A percentile compares a stretch with the other conserved stretches of the same genome.
These are phyloP conservation scores for Stentor coeruleus DNA, from an alignment of 73 alveolate genomes.

Conservation along the genomic window DNA sequence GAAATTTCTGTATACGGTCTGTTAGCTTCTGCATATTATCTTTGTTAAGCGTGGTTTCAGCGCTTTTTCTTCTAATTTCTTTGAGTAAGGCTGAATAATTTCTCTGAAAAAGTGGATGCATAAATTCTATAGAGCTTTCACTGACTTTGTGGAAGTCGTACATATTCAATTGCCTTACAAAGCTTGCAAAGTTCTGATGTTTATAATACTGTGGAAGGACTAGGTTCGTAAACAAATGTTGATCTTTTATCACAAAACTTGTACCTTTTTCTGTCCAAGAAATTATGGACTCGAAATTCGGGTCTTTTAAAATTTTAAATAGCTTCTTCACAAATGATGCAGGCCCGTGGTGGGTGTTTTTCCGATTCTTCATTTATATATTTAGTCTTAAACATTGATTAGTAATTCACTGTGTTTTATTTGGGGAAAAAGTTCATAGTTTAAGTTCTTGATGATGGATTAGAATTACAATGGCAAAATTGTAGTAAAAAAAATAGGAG, in stretches of 20 bases:
- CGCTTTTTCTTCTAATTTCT: background rate
- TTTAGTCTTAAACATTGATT: no score
- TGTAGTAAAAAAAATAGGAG: no score
- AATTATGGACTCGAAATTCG: background rate
- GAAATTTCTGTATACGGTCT: background rate
- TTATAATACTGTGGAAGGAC: conserved; percentile 93
- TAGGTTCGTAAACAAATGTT: conserved; percentile 83
- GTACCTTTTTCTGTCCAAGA: conserved; percentile 4
- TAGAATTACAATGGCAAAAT: no score
- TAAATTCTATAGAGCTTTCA: background rate
- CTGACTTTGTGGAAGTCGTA: conserved; percentile 35
- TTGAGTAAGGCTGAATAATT: background rate
- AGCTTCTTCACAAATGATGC: conserved; percentile 14
- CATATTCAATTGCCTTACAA: conserved; percentile 95
- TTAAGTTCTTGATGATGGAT: no score
- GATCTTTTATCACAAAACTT: conserved; percentile 73
- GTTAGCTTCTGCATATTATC: background rate
- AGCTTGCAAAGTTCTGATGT: conserved; percentile 94
- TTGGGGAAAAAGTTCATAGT: no score
- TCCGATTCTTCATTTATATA: background rate
- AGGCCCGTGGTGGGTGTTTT: background rate
- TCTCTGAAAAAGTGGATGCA: conserved; percentile 1
- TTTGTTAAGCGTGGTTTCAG: background rate
- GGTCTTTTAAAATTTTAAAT: background rate
- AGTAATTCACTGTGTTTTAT: no score